Percentiles rank a stretch among this genome's conserved stretches.
These are phyloP conservation scores for Leccinum variicolor DNA, from an alignment of 768 basidiomycete species.

Conservation along the genomic window DNA sequence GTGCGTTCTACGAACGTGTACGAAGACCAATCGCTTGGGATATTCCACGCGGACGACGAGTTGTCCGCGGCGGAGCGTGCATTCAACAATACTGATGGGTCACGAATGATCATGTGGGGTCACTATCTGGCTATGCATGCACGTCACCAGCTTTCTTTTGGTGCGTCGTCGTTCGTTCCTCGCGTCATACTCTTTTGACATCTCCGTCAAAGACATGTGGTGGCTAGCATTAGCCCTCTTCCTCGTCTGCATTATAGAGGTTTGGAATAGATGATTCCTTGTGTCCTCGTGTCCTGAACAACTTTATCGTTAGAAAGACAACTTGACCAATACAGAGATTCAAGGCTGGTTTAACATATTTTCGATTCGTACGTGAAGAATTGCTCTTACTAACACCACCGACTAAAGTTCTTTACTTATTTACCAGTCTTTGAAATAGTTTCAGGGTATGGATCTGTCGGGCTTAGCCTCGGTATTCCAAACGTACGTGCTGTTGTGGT, in stretches of 20 bases:
- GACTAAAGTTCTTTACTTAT: not conserved
- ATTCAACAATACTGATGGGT: constrained; percentile 39
- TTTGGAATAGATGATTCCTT: constrained; percentile 28
- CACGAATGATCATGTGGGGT: constrained; percentile 66
- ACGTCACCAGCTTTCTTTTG: constrained; percentile 87
- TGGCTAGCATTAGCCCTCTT: constrained; percentile 85
- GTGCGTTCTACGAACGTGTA: constrained; percentile 94
- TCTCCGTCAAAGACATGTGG: constrained; percentile 81
- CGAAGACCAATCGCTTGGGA: constrained; percentile 87
- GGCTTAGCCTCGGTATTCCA: constrained; percentile 86
- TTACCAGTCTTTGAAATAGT: constrained; percentile 77
- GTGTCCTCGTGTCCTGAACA: not conserved
- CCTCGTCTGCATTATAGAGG: constrained; percentile 92
- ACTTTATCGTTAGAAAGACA: constrained; percentile 44
- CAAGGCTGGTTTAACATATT: constrained; percentile 84
- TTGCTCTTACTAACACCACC: not conserved
- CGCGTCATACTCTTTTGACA: not conserved
- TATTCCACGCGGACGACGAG: constrained; percentile 55
- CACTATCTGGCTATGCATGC: constrained; percentile 80
- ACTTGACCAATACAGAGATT: constrained; percentile 51
- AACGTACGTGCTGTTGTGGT: constrained; percentile 44
- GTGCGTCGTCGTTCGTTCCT: constrained; percentile 37
- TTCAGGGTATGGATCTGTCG: constrained; percentile 86
- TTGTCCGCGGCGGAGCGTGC: constrained; percentile 44
- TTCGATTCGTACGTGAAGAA: constrained; percentile 52